These are phyloP conservation scores for Lichtheimia hyalospora DNA, from an alignment of 371 early-diverging fungal genomes.

Conservation along the genomic window DNA sequence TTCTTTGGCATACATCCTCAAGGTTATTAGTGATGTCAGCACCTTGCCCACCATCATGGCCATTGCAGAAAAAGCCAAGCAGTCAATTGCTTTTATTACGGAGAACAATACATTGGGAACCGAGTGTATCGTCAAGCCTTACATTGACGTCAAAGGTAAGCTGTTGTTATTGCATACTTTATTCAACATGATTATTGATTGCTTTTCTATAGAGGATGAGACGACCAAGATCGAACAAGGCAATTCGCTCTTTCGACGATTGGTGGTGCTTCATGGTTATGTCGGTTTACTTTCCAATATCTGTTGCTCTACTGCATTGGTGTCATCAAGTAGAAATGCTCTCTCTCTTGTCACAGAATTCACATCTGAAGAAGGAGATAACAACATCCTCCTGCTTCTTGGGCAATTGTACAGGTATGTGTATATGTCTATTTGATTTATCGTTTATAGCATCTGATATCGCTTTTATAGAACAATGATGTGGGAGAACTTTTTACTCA, in stretches of 20 bases:
- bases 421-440: not conserved
- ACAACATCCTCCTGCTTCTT: constrained; percentile 54
- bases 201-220: constrained; percentile 33
- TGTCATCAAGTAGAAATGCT: constrained; percentile 65
- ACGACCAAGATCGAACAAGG: constrained; percentile 47
- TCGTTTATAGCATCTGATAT: not conserved
- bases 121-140: constrained; percentile 40
- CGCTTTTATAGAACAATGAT: constrained; percentile 49
- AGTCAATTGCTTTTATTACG: constrained; percentile 38
- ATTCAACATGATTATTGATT: not conserved
- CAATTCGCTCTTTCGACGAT: constrained; percentile 51
- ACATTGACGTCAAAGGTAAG: constrained; percentile 51
- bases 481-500: constrained; percentile 69
- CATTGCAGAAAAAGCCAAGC: constrained; percentile 54
- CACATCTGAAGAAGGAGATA: constrained; percentile 46
- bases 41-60: constrained; percentile 47
- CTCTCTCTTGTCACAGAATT: constrained; percentile 65
- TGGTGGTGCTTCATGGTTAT: constrained; percentile 66
- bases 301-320: constrained; percentile 62
- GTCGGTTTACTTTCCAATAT: constrained; percentile 75
- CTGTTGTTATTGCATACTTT: not conserved
- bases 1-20: constrained; percentile 73
- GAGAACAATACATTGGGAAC: constrained; percentile 30
- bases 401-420: constrained; percentile 67
- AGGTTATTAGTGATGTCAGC: constrained; percentile 69